Percentiles rank a stretch among this genome's conserved stretches.
These are phyloP conservation scores for Mollisiaceae sp. DNA, from an alignment of 2,329 filamentous ascomycete genomes.

Conservation along the genomic window DNA sequence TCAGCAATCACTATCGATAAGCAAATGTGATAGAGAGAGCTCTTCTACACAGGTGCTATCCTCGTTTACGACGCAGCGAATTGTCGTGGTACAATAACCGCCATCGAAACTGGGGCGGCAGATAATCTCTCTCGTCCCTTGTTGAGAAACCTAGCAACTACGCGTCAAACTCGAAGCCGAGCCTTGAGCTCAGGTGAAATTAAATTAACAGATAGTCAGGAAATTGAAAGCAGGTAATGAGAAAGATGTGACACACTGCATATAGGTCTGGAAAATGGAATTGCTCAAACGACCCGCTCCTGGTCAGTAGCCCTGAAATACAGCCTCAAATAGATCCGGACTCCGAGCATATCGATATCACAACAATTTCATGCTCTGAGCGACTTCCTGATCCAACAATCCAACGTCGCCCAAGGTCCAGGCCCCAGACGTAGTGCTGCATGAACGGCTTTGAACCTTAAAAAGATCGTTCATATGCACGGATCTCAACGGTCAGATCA, in stretches of 20 bases:
- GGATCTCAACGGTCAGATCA: slow-evolving; percentile 22
- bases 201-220: slow-evolving; percentile 7
- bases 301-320: background rate
- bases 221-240: slow-evolving; percentile 9
- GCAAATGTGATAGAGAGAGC: slow-evolving; percentile 21
- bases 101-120: slow-evolving; percentile 16
- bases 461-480: slow-evolving; percentile 20
- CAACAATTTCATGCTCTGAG: background rate
- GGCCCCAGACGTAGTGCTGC: background rate
- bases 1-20: slow-evolving; percentile 31
- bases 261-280: background rate
- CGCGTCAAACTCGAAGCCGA: slow-evolving; percentile 20
- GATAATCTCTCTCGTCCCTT: slow-evolving; percentile 3
- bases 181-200: slow-evolving; percentile 1
- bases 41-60: slow-evolving; percentile 8
- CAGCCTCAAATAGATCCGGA: slow-evolving; percentile 21
- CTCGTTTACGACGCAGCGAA: slow-evolving; percentile 18
- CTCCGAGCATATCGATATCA: slow-evolving; percentile 16
- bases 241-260: slow-evolving; percentile 13
- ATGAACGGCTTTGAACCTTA: slow-evolving; percentile 10
- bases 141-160: slow-evolving; percentile 1
- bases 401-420: background rate
- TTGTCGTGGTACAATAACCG: slow-evolving; percentile 28
- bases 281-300: background rate
- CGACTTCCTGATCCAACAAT: background rate